phyloP scores from a whole-genome alignment of 768 basidiomycete species.

The Hypsizygus marmoreus region DNA sequence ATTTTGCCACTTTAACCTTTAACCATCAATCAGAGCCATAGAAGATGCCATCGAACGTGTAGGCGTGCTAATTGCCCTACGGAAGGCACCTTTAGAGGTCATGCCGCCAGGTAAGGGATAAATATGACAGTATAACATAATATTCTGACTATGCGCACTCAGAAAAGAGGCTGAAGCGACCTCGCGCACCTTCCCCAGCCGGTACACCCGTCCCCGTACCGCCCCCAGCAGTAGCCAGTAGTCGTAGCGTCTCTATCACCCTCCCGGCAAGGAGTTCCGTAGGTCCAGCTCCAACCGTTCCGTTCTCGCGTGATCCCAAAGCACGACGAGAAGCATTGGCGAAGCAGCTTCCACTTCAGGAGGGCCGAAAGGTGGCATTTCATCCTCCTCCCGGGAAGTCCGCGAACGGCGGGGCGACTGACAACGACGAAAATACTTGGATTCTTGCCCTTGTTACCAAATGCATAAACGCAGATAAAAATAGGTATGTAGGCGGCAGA shows the following conservation, averaged over 20 bases:
- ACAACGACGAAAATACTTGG: constrained; percentile 65
- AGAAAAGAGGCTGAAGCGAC: constrained; percentile 83
- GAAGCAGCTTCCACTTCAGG: constrained; percentile 67
- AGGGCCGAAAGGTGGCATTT: constrained; percentile 81
- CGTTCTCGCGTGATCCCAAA: constrained; percentile 68
- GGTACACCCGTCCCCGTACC: constrained; percentile 49
- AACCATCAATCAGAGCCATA: constrained; percentile 53
- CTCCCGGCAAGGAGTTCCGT: constrained; percentile 59
- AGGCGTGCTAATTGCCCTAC: constrained; percentile 66
- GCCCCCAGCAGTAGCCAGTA: constrained; percentile 31
- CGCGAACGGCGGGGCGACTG: constrained; percentile 32
- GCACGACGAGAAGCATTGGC: constrained; percentile 61
- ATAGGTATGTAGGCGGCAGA: constrained; percentile 43
- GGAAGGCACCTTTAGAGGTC: constrained; percentile 65
- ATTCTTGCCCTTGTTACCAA: constrained; percentile 77
- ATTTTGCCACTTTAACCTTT: constrained; percentile 1
- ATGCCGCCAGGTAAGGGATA: constrained; percentile 52
- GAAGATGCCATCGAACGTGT: constrained; percentile 73
- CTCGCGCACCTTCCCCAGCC: constrained; percentile 68
- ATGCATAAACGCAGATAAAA: constrained; percentile 72
- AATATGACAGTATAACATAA: not conserved
- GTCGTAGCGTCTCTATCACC: constrained; percentile 56
- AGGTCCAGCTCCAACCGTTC: constrained; percentile 49
- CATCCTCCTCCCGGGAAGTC: constrained; percentile 65
- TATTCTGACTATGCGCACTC: not conserved